A percentile compares a stretch with the other conserved stretches of the same genome.
phyloP scores from a whole-genome alignment of 495 filamentous ascomycete genomes.

The Cercophora sp. region DNA sequence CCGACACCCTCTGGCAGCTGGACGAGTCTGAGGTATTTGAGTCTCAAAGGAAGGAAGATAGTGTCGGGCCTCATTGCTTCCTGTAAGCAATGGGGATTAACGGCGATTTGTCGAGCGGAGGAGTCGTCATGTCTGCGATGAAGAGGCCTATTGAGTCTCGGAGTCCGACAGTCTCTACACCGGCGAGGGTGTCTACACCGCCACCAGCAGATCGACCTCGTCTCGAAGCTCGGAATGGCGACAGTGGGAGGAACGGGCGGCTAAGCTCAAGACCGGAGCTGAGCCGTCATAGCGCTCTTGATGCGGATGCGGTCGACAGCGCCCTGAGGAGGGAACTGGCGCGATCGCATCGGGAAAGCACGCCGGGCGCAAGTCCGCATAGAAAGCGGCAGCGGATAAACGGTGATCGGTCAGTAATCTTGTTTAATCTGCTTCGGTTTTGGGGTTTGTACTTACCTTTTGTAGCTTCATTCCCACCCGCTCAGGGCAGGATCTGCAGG shows the following conservation, averaged over 20 bases:
- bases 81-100: conserved; percentile 33
- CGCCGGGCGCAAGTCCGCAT: conserved; percentile 73
- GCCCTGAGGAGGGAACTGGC: conserved; percentile 30
- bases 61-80: conserved; percentile 3
- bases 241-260: conserved; percentile 26
- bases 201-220: conserved; percentile 33
- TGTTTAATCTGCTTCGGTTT: too few species aligned
- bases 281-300: conserved; percentile 24
- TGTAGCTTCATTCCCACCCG: conserved; percentile 90
- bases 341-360: conserved; percentile 55
- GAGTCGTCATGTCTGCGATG: conserved; percentile 25
- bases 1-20: too few species aligned
- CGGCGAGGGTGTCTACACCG: conserved; percentile 36
- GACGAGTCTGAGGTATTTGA: too few species aligned
- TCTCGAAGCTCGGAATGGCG: conserved; percentile 30
- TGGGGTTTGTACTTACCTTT: not conserved
- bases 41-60: not conserved
- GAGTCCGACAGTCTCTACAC: conserved; percentile 28
- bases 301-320: conserved; percentile 35
- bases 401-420: conserved; percentile 70
- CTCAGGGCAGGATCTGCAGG: conserved; percentile 86
- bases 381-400: conserved; percentile 84
- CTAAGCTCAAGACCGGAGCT: conserved; percentile 28
- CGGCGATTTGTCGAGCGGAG: conserved; percentile 24
- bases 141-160: conserved; percentile 37